Base-by-base conservation (phyloP, 2,329 filamentous ascomycete genomes). In the Colletotrichum falcatum region DNA sequence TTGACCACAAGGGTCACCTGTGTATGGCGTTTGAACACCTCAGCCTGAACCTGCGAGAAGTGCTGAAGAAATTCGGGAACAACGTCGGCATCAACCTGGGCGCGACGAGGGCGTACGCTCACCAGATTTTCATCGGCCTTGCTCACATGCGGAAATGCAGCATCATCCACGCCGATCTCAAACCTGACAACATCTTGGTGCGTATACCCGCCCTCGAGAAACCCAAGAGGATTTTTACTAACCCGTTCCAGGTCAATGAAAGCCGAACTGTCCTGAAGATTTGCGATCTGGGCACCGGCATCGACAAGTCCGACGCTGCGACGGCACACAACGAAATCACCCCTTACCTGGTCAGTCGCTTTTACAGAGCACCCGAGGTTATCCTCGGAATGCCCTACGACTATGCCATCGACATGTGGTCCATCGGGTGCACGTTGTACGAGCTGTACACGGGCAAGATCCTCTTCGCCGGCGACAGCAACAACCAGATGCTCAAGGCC, bases 391-490 rank as follows among this genome's bases (percentile, higher is more conserved):
- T 98, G 84, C 92, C 93, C 12, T 97, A 97, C 79, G 94, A 97
- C 79, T 97, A 95, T 79, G 92, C 92, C 9, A 94, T 98, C 74
- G 96, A 99, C 80, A 93, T 97, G 86, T 99, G 96, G 96, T 97
- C 95, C 9, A 94, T 98, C 74, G 97, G 96, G 46, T 99, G 96
- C 82, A 99, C 96, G 0, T 86, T 98, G 37, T 99, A 97, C 80
- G 96, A 99, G 82, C 86, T 99, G 49, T 98, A 97, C 83, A 98
- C 96, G 0, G 96, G 96, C 77, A 97, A 98, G 80, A 98, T 99
- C 68, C 86, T 99, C 39, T 99, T 99, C 80, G 94, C 94, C 1
- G 96, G 96, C 70, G 90, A 93, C 74, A 96, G 94, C 83, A 99
- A 99, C 84, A 99, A 99, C 78, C 94, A 97, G 83, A 99, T 99